Evolutionary conservation across 2,329 filamentous ascomycete genomes (phyloP).

Genomic region (Geosmithia morbida): DNA sequence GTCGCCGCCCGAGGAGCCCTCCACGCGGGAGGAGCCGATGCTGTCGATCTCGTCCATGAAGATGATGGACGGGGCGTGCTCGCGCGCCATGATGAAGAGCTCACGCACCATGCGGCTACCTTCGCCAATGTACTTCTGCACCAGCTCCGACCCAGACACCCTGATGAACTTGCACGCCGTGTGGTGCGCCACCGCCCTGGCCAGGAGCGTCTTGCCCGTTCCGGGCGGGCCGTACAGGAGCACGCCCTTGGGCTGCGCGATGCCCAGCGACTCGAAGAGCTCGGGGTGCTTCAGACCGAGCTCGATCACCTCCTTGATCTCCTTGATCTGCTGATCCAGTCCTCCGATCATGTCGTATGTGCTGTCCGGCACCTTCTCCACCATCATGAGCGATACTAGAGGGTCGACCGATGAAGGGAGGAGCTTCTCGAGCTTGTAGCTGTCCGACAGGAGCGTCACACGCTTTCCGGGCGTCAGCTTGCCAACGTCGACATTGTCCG

Average conservation of each 20-base stretch:
- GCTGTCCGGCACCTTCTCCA: conserved; percentile 98
- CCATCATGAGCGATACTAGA: conserved; percentile 99
- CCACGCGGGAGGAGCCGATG: conserved; percentile 92
- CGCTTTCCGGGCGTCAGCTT: conserved; percentile 98
- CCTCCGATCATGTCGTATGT: conserved; percentile 99
- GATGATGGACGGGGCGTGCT: conserved; percentile 96
- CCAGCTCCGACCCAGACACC: conserved; percentile 87
- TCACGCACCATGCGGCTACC: conserved; percentile 97
- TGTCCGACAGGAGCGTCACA: conserved; percentile 89
- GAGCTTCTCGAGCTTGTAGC: conserved; percentile 98
- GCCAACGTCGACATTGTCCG: conserved; percentile 82
- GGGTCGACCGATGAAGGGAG: conserved; percentile 96
- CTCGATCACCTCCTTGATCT: conserved; percentile 99
- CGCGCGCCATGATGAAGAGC: conserved; percentile 96
- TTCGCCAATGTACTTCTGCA: conserved; percentile 99
- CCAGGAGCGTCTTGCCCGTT: conserved; percentile 91
- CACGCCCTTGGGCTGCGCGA: conserved; percentile 95
- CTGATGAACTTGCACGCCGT: conserved; percentile 99
- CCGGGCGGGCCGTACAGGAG: conserved; percentile 92
- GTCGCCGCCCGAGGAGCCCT: conserved; percentile 88
- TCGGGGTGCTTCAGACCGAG: conserved; percentile 96
- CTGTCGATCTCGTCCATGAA: conserved; percentile 99
- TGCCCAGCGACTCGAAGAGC: conserved; percentile 96
- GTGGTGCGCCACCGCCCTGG: conserved; percentile 92
- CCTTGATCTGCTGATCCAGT: conserved; percentile 97